Evolutionary conservation across 495 filamentous ascomycete species (phyloP).

Genomic region (Lepraria neglecta): DNA sequence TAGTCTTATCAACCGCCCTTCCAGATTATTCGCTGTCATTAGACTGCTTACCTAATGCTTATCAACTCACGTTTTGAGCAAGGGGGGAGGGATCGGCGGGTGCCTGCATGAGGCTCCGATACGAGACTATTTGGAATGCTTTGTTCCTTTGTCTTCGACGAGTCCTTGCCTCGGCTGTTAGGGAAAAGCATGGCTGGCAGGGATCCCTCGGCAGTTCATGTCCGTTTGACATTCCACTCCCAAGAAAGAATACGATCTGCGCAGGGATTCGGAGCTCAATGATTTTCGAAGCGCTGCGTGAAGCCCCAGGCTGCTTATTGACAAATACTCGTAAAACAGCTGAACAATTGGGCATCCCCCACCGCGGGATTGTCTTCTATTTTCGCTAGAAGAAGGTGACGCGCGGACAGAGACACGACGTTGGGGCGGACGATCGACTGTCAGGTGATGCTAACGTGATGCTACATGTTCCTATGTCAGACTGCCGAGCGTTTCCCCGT

Average conservation of each 20-base stretch:
- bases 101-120: neutral
- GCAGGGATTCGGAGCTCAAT: neutral
- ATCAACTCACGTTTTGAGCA: too few species aligned
- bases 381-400: neutral
- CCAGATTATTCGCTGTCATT: too few species aligned
- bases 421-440: too few species aligned
- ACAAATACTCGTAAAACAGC: neutral
- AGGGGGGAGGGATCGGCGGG: too few species aligned
- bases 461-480: too few species aligned
- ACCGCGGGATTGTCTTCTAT: too few species aligned
- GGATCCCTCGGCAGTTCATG: neutral
- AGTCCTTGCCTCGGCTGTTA: neutral
- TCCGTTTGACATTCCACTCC: too few species aligned
- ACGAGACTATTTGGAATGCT: slow-evolving; percentile 5
- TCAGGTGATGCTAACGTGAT: too few species aligned
- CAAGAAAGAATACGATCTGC: too few species aligned
- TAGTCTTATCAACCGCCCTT: too few species aligned
- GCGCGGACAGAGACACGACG: neutral
- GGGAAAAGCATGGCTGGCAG: neutral
- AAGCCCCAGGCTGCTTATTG: neutral
- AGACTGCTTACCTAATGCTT: too few species aligned
- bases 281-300: neutral
- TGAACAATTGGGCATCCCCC: neutral
- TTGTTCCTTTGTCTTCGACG: neutral
- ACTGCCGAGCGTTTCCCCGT: too few species aligned